Percentiles rank a stretch among this genome's conserved stretches.
Evolutionary conservation across 192 early-diverging fungal species (phyloP).

Genomic region (Coemansia sp.): DNA sequence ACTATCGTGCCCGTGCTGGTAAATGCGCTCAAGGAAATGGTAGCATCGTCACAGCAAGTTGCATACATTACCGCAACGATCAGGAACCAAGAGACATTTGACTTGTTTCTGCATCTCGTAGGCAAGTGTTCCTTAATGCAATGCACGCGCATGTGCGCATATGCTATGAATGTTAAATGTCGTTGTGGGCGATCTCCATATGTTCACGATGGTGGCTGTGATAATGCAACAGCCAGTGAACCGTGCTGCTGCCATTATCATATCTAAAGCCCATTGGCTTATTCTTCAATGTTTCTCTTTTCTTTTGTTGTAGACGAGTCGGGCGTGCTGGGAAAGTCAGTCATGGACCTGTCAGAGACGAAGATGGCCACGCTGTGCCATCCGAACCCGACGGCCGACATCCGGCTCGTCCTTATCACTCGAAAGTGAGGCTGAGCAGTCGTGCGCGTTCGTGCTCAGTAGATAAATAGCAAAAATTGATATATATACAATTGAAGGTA

Average conservation of each 20-base stretch:
- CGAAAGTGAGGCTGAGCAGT: constrained; percentile 27
- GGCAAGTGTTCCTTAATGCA: constrained; percentile 22
- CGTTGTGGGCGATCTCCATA: not conserved
- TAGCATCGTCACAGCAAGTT: constrained; percentile 41
- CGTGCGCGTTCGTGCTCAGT: not conserved
- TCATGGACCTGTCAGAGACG: constrained; percentile 41
- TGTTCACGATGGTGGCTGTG: not conserved
- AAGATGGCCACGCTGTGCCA: constrained; percentile 40
- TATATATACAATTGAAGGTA: not conserved
- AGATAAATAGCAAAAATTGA: not conserved
- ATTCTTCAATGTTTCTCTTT: not conserved
- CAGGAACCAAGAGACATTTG: constrained; percentile 48
- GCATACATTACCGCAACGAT: constrained; percentile 45
- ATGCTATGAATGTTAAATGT: not conserved
- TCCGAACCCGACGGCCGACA: constrained; percentile 34
- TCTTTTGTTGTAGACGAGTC: constrained; percentile 34
- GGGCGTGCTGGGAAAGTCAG: constrained; percentile 43
- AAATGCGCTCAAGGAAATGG: constrained; percentile 35
- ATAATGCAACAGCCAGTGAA: not conserved
- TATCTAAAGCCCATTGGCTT: not conserved
- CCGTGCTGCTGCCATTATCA: not conserved
- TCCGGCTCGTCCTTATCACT: constrained; percentile 47
- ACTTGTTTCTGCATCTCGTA: constrained; percentile 35
- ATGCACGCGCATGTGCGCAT: not conserved
- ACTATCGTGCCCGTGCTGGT: constrained; percentile 43